These are phyloP conservation scores for Cladobotryum mycophilum DNA, from an alignment of 2,329 filamentous ascomycete genomes.

Conservation along the genomic window DNA sequence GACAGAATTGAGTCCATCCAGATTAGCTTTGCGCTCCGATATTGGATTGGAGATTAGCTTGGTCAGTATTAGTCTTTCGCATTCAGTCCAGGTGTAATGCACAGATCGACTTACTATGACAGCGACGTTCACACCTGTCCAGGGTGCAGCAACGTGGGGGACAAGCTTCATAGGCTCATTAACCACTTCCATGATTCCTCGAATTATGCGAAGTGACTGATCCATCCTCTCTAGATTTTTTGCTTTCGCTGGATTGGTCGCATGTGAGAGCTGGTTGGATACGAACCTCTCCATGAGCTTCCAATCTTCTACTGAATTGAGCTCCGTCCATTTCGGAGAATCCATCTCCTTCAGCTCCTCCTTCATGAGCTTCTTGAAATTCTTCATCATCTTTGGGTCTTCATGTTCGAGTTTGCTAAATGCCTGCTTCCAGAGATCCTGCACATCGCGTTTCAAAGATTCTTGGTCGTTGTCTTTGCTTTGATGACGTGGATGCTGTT, in stretches of 20 bases:
- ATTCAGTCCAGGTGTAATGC: neutral
- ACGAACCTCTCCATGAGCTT: neutral
- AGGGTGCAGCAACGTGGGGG: neutral
- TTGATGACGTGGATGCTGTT: neutral
- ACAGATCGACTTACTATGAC: neutral
- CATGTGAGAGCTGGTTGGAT: neutral
- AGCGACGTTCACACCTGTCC: neutral
- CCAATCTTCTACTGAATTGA: neutral
- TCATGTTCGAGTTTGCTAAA: neutral
- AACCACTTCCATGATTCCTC: neutral
- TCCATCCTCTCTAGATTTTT: neutral
- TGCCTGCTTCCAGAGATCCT: neutral
- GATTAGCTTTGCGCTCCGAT: neutral
- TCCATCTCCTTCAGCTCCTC: neutral
- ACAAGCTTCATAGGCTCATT: neutral
- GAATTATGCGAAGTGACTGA: neutral
- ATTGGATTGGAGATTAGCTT: neutral
- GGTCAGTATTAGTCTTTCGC: neutral
- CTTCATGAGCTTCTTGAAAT: neutral
- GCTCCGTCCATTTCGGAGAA: neutral
- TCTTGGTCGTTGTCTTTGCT: neutral
- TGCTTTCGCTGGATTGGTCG: neutral
- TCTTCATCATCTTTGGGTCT: neutral
- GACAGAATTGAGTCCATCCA: neutral
- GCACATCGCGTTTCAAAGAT: neutral